Evolutionary conservation across 441 rosid genomes (phyloP), one percentile per base, ranked within the genome.

Genomic region (Erodium trifolium): DNA sequence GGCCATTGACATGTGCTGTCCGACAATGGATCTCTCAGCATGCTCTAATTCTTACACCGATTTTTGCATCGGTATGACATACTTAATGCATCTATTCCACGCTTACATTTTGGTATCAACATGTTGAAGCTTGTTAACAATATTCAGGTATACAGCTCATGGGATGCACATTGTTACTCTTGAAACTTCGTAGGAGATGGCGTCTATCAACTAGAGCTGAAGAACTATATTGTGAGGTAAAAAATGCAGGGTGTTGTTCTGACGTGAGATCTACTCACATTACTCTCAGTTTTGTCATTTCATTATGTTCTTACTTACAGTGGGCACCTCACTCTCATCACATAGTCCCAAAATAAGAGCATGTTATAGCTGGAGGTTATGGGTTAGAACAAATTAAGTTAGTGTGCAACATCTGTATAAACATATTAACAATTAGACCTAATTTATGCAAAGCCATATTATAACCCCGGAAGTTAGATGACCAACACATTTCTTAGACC

Each of bases 151-250:
- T 88, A 75, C 91, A 89, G 98, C 81, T 89, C 37, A 17, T 85
- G 72, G 87, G 76, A 47, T 82, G 78, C 72, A 55, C 77, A 43
- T 69, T 87, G 65, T 71, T 87, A 69, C 63, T 72, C 49, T 45
- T 77, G 85, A 86, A 80, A 79, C 55, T 85, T 67, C 86, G 29
- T 49, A 79, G 60, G 64, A 84, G 78, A 76, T 71, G 71, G 12
- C 29, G 72, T 63, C 62, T 87, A 68, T 81, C 89, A 47, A 68
- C 72, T 60, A 84, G 27, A 23, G 27, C 27, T 23, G 27, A 23
- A 23, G 90, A 85, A 68, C 82, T 91, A 64, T 93, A 91, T 60
- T 67, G 71, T 68, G 91, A 89, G 96, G 97, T 93, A 79, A 10
- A 63, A 23, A 23, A 23, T 23, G 5, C 65, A 67, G 39, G 55